Evolutionary conservation across 352 stramenopile genomes (phyloP).

Genomic region (Thalassiosira exigua): DNA sequence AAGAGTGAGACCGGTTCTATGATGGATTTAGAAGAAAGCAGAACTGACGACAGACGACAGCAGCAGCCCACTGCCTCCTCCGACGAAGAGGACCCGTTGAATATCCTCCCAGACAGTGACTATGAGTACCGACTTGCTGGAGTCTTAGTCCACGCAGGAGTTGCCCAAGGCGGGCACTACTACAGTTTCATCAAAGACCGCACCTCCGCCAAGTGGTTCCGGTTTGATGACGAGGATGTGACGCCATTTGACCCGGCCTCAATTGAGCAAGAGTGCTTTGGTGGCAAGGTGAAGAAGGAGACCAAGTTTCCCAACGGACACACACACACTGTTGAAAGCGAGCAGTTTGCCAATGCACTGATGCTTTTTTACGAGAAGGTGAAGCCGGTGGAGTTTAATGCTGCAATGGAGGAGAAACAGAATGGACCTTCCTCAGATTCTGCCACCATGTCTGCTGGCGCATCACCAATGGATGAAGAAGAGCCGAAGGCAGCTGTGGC

Average conservation of each 20-base stretch:
- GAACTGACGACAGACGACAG: slow-evolving; percentile 20
- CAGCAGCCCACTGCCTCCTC: background rate
- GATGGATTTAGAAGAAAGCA: slow-evolving; percentile 66
- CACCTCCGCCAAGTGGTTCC: slow-evolving; percentile 92
- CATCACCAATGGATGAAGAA: slow-evolving; percentile 69
- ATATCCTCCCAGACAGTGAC: slow-evolving; percentile 85
- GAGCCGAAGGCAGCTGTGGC: slow-evolving; percentile 23
- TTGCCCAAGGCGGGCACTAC: slow-evolving; percentile 98
- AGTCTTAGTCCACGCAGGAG: slow-evolving; percentile 97
- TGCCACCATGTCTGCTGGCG: slow-evolving; percentile 37
- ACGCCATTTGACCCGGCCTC: slow-evolving; percentile 94
- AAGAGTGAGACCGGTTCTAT: slow-evolving; percentile 49
- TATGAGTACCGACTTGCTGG: slow-evolving; percentile 98
- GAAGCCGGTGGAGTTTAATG: slow-evolving; percentile 64
- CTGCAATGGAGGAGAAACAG: slow-evolving; percentile 42
- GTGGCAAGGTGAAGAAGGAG: slow-evolving; percentile 92
- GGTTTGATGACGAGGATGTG: slow-evolving; percentile 99
- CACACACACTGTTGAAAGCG: slow-evolving; percentile 95
- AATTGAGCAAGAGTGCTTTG: slow-evolving; percentile 98
- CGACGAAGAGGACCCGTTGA: slow-evolving; percentile 55
- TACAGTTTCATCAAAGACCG: slow-evolving; percentile 92
- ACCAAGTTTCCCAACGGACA: slow-evolving; percentile 93
- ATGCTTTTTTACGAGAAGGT: slow-evolving; percentile 99
- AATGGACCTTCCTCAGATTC: slow-evolving; percentile 55
- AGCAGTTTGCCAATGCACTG: slow-evolving; percentile 97